These are phyloP conservation scores for Capsicum chinense DNA, from an alignment of 257 asterid genomes.

Conservation along the genomic window DNA sequence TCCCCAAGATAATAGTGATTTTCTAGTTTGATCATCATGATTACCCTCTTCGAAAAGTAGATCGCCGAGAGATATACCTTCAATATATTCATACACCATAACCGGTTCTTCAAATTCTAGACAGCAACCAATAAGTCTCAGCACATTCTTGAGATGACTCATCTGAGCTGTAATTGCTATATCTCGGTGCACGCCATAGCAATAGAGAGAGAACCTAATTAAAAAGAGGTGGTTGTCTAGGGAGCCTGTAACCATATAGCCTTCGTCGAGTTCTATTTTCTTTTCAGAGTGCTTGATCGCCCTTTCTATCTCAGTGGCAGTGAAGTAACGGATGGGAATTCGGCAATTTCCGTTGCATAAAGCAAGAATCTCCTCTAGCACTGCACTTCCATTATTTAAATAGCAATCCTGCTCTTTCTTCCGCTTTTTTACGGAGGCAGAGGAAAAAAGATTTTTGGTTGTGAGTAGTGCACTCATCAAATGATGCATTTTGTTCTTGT, in stretches of 20 bases:
- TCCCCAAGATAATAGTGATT: conserved; percentile 20
- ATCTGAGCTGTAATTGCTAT: too few species aligned
- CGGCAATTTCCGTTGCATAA: not conserved
- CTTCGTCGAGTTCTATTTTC: not conserved
- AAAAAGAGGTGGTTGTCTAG: not conserved
- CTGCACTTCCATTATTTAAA: conserved; percentile 17
- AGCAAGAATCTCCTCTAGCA: conserved; percentile 29
- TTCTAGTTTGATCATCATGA: not conserved
- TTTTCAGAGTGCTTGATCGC: not conserved
- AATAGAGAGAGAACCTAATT: not conserved
- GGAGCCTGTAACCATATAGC: not conserved
- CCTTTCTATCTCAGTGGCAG: not conserved
- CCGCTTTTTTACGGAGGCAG: conserved; percentile 15
- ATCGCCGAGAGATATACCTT: not conserved
- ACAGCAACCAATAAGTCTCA: too few species aligned
- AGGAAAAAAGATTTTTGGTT: not conserved
- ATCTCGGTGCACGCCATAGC: too few species aligned
- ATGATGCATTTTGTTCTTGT: too few species aligned
- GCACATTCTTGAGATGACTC: too few species aligned
- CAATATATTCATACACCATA: too few species aligned
- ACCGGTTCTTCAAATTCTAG: too few species aligned
- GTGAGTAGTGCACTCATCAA: not conserved
- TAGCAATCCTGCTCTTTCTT: not conserved
- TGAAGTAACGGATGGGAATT: conserved; percentile 23
- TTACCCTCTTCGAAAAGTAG: not conserved